Percentiles rank a stretch among this genome's conserved stretches.
These are phyloP conservation scores for Cucurbita pepo DNA, from an alignment of 306 rosid genomes.

Conservation along the genomic window DNA sequence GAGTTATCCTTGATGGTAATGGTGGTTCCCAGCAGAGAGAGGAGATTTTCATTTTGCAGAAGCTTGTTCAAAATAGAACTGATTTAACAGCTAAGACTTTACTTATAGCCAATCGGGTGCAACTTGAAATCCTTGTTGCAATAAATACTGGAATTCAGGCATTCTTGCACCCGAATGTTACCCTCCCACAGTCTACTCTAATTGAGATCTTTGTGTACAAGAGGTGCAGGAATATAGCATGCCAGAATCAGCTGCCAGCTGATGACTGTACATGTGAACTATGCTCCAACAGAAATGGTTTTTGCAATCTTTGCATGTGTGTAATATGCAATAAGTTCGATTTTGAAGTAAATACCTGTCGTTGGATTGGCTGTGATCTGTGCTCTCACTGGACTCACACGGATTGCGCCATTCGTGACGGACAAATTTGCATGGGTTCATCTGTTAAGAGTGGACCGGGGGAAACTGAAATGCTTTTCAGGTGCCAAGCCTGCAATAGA, in stretches of 20 bases:
- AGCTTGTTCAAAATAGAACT: slow-evolving; percentile 64
- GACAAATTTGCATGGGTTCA: slow-evolving; percentile 70
- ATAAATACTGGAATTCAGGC: slow-evolving; percentile 94
- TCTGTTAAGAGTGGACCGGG: slow-evolving; percentile 68
- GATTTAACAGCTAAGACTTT: slow-evolving; percentile 84
- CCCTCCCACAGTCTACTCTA: slow-evolving; percentile 71
- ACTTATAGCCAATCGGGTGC: slow-evolving; percentile 74
- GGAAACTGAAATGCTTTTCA: slow-evolving; percentile 85
- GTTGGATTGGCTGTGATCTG: slow-evolving; percentile 96
- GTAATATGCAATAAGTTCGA: slow-evolving; percentile 94
- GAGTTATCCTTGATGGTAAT: slow-evolving; percentile 79
- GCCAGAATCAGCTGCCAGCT: slow-evolving; percentile 89
- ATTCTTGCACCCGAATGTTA: slow-evolving; percentile 80
- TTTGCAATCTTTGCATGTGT: slow-evolving; percentile 99
- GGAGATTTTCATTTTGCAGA: slow-evolving; percentile 74
- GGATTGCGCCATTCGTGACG: slow-evolving; percentile 91
- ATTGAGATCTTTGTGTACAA: slow-evolving; percentile 82
- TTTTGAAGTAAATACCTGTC: slow-evolving; percentile 94
- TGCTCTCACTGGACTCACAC: slow-evolving; percentile 99
- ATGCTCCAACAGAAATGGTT: slow-evolving; percentile 75
- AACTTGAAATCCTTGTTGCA: slow-evolving; percentile 90
- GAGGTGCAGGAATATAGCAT: slow-evolving; percentile 92
- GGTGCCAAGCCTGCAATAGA: slow-evolving; percentile 88
- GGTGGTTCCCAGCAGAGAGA: slow-evolving; percentile 80
- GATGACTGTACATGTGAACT: slow-evolving; percentile 89